These are phyloP conservation scores for Wickerhamiella dianesei DNA, from an alignment of 805 yeast genomes.

Conservation along the genomic window DNA sequence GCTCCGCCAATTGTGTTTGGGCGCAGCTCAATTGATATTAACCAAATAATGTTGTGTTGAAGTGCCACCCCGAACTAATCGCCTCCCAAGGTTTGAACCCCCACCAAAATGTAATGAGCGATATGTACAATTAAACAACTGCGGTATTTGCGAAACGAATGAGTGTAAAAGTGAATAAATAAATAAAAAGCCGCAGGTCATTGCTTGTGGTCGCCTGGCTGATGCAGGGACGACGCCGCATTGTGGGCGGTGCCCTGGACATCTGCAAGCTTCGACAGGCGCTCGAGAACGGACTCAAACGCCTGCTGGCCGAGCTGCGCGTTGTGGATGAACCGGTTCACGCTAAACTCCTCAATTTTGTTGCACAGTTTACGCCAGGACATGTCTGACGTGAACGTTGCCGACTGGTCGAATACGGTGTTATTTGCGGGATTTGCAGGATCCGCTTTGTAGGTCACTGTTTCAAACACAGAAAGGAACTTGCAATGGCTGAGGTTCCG, in stretches of 20 bases:
- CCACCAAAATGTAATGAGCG: no score
- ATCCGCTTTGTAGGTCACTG: slow-evolving; percentile 71
- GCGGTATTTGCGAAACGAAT: no score
- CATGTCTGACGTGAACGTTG: slow-evolving; percentile 79
- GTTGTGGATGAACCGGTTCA: slow-evolving; percentile 76
- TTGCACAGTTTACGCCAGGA: slow-evolving; percentile 56
- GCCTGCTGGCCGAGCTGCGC: slow-evolving; percentile 73
- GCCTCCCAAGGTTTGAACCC: no score
- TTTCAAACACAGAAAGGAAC: slow-evolving; percentile 67
- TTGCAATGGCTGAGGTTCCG: slow-evolving; percentile 71
- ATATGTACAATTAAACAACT: no score
- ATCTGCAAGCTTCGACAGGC: not conserved
- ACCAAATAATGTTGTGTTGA: no score
- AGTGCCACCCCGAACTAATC: no score
- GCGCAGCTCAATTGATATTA: no score
- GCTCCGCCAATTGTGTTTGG: no score
- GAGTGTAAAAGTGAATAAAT: no score
- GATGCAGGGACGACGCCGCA: not conserved
- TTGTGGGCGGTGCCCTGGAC: not conserved
- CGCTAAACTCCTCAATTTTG: slow-evolving; percentile 84
- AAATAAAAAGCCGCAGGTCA: not conserved
- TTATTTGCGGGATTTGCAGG: slow-evolving; percentile 33
- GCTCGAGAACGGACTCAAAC: slow-evolving; percentile 58
- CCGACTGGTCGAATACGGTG: slow-evolving; percentile 66
- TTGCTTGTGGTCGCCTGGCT: not conserved